A percentile compares a stretch with the other conserved stretches of the same genome.
Evolutionary conservation across 1,139 yeast species (phyloP).

Genomic region (Wickerhamomyces sp.): DNA sequence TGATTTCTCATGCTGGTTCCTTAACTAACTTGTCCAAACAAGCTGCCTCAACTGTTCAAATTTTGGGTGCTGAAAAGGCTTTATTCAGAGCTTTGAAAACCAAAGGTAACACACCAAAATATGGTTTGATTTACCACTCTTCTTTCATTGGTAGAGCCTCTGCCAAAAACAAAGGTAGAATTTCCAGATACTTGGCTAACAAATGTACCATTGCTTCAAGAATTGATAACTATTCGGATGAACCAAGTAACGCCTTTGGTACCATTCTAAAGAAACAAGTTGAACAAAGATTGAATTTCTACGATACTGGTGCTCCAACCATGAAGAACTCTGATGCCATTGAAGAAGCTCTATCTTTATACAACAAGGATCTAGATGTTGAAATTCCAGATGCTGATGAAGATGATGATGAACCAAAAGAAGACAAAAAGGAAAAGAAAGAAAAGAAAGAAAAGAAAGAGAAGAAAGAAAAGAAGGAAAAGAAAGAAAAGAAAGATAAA

Average conservation of each 20-base stretch:
- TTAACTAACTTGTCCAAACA: constrained; percentile 93
- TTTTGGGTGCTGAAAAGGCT: constrained; percentile 98
- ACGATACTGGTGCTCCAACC: constrained; percentile 95
- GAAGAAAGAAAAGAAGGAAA: constrained; percentile 47
- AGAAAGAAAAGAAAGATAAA: constrained; percentile 47
- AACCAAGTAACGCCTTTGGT: constrained; percentile 85
- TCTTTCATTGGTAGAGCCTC: constrained; percentile 95
- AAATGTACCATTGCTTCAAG: constrained; percentile 98
- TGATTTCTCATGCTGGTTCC: constrained; percentile 97
- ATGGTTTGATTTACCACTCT: constrained; percentile 95
- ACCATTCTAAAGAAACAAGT: constrained; percentile 90
- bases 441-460: constrained; percentile 49
- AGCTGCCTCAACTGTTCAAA: constrained; percentile 98
- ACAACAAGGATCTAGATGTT: constrained; percentile 49
- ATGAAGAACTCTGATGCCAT: constrained; percentile 95
- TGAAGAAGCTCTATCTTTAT: constrained; percentile 78
- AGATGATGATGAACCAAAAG: constrained; percentile 35
- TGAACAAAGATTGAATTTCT: constrained; percentile 93
- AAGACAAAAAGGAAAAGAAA: constrained; percentile 36
- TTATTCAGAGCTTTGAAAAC: constrained; percentile 97
- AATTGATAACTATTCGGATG: constrained; percentile 92
- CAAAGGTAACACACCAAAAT: constrained; percentile 97
- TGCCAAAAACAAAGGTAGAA: constrained; percentile 97
- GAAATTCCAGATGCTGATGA: constrained; percentile 32
- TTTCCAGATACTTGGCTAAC: constrained; percentile 96